These are phyloP conservation scores for Garcia nutans DNA, from an alignment of 345 rosid species.

Conservation along the genomic window DNA sequence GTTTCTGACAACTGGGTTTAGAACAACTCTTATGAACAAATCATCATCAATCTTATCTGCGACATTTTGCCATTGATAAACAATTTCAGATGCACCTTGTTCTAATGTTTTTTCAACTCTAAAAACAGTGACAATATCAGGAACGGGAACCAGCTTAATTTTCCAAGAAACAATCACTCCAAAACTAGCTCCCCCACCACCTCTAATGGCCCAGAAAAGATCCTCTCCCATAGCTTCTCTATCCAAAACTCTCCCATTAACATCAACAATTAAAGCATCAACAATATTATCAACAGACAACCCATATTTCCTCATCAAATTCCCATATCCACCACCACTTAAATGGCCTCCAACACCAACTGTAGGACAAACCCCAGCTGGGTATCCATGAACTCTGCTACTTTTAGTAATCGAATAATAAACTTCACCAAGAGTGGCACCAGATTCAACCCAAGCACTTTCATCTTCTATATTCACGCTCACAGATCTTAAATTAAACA, in stretches of 20 bases:
- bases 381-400: constrained; percentile 44
- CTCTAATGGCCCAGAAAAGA: constrained; percentile 58
- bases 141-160: constrained; percentile 49
- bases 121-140: constrained; percentile 49
- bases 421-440: constrained; percentile 53
- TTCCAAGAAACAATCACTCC: constrained; percentile 50
- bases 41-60: constrained; percentile 44
- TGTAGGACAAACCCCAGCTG: constrained; percentile 60
- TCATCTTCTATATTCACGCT: constrained; percentile 23
- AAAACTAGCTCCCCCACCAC: constrained; percentile 61
- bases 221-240: constrained; percentile 54
- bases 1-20: constrained; percentile 44
- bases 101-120: constrained; percentile 33
- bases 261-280: constrained; percentile 61
- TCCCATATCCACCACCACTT: constrained; percentile 65
- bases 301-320: constrained; percentile 50
- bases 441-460: constrained; percentile 53
- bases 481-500: constrained; percentile 43
- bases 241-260: constrained; percentile 39
- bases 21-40: constrained; percentile 61
- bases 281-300: constrained; percentile 46
- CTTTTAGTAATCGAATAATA: constrained; percentile 43
- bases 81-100: constrained; percentile 23
- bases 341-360: constrained; percentile 67
- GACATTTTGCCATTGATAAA: constrained; percentile 45